Conservation (phyloP, 768 basidiomycete species). For the Podaxis sp. region DNA sequence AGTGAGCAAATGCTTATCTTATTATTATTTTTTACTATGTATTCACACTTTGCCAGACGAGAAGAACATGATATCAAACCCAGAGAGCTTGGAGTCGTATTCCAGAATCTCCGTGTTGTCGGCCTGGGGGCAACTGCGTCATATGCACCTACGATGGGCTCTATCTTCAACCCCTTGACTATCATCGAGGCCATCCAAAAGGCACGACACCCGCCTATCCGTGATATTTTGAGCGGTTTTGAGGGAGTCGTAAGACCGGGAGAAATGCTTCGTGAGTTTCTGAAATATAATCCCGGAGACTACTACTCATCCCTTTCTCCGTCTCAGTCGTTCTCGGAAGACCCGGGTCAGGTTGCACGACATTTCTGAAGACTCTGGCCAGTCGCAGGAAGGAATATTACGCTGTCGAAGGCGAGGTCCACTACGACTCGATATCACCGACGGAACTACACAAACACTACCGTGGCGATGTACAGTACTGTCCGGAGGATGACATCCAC, state of each 20-base stretch:
- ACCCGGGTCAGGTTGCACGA: slow-evolving; percentile 82
- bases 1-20: slow-evolving; percentile 21
- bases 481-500: slow-evolving; percentile 83
- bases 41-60: slow-evolving; percentile 27
- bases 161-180: slow-evolving; percentile 49
- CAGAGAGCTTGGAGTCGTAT: slow-evolving; percentile 58
- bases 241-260: slow-evolving; percentile 64
- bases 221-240: slow-evolving; percentile 59
- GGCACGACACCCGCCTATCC: slow-evolving; percentile 55
- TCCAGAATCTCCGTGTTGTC: slow-evolving; percentile 54
- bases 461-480: slow-evolving; percentile 79
- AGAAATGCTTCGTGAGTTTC: slow-evolving; percentile 70
- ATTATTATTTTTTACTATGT: slow-evolving; percentile 13
- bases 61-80: slow-evolving; percentile 41
- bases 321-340: slow-evolving; percentile 73
- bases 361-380: slow-evolving; percentile 76
- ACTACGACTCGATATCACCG: slow-evolving; percentile 74
- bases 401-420: slow-evolving; percentile 61
- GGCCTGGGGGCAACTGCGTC: slow-evolving; percentile 53
- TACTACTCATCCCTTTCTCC: not conserved
- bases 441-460: slow-evolving; percentile 58
- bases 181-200: slow-evolving; percentile 41
- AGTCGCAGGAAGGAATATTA: slow-evolving; percentile 72
- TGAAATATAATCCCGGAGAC: slow-evolving; percentile 29
- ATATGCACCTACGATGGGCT: slow-evolving; percentile 55